Evolutionary conservation across 2,329 filamentous ascomycete genomes (phyloP), one percentile per base, ranked within the genome.

Genomic region (Didymella lethalis): DNA sequence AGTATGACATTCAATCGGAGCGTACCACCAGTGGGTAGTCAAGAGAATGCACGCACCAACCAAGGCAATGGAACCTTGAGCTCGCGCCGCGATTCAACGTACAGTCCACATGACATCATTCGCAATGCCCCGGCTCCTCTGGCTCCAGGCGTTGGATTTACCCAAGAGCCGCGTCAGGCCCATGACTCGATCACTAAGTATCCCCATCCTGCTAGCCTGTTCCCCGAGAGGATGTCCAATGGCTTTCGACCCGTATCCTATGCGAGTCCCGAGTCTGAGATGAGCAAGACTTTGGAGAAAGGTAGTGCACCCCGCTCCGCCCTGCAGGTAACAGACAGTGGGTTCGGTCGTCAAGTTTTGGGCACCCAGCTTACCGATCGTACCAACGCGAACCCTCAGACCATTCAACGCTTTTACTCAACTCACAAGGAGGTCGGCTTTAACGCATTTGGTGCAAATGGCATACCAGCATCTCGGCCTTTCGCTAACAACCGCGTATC

Each of bases 401-500:
- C 61, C 40, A 62, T 63, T 57, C 71, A 75, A 54, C 68, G 68
- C 34, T 71, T 68, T 59, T 67, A 69, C 56, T 62, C 62, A 6
- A 60, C 56, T 7, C 45, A 63, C n/a, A 69, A 73, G 43, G 70
- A 74, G 54, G 51, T 66, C 32, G 58, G 57, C n/a, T 48, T 59
- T 4, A 57, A 57, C 18, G 49, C 53, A 4, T 34, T 59, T 26
- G 44, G 45, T 49, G 61, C 41, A 48, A 54, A 64, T 26, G 40
- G 29, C 34, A 46, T 61, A 12, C 40, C 58, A 31, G 43, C 59
- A 40, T 47, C 57, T 55, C 67, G 70, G 50, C 60, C 64, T 26
- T 64, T 66, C 57, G 63, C 67, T 60, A 63, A 68, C 48, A 63
- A 71, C 51, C 67, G 67, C 48, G 57, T 75, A 44, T 74, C 71